Evolutionary conservation across 2,329 filamentous ascomycete species (phyloP).

Genomic region (Aspergillus candidus): DNA sequence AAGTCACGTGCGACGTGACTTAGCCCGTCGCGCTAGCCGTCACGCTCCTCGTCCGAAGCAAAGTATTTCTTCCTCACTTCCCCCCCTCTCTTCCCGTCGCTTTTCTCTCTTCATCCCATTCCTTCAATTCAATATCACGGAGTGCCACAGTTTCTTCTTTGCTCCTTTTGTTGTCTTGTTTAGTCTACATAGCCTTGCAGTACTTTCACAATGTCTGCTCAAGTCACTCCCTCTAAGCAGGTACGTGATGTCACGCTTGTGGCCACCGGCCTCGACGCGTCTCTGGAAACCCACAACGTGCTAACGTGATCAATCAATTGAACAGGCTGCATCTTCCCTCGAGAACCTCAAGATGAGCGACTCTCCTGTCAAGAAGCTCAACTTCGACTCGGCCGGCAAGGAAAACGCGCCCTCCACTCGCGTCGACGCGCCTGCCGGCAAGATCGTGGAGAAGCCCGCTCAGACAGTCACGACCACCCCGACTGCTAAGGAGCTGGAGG

Average conservation of each 20-base stretch:
- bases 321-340: slow-evolving; percentile 77
- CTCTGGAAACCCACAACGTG: slow-evolving; percentile 20
- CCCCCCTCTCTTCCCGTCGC: slow-evolving; percentile 15
- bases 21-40: slow-evolving; percentile 34
- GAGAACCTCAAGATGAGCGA: slow-evolving; percentile 83
- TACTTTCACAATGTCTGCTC: slow-evolving; percentile 59
- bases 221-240: slow-evolving; percentile 70
- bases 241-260: slow-evolving; percentile 46
- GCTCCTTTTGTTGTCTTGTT: slow-evolving; percentile 12
- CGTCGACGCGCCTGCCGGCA: slow-evolving; percentile 51
- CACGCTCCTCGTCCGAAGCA: slow-evolving; percentile 27
- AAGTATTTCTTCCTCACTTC: slow-evolving; percentile 27
- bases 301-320: slow-evolving; percentile 31
- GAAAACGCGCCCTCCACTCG: slow-evolving; percentile 62
- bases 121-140: slow-evolving; percentile 10
- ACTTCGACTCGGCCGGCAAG: slow-evolving; percentile 69
- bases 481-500: slow-evolving; percentile 62
- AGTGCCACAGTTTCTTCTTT: slow-evolving; percentile 17
- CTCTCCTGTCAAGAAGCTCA: slow-evolving; percentile 83
- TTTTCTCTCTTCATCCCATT: slow-evolving; percentile 24
- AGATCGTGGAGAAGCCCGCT: slow-evolving; percentile 46
- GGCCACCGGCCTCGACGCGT: slow-evolving; percentile 28
- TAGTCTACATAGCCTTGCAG: slow-evolving; percentile 23
- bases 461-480: slow-evolving; percentile 40
- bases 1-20: slow-evolving; percentile 36